Percentiles rank a stretch among this genome's conserved stretches.
Evolutionary conservation across 2,329 filamentous ascomycete genomes (phyloP).

Genomic region (Aspergillus spinulosporus): DNA sequence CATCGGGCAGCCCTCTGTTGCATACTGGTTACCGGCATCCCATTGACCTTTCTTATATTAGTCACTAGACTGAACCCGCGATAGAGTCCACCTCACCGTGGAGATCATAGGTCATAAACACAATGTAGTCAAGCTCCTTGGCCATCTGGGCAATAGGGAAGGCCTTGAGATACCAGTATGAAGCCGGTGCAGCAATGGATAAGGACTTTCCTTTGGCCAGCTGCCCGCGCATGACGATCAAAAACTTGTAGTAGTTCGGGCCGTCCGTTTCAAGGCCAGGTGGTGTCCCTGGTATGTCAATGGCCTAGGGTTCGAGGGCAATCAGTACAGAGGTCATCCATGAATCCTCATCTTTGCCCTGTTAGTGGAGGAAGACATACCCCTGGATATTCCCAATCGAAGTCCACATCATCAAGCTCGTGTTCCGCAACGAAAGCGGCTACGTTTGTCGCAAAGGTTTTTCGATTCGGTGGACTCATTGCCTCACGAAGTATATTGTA

Average conservation of each 20-base stretch:
- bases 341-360: too few relatives aligned
- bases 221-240: conserved; percentile 23
- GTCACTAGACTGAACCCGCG: not conserved
- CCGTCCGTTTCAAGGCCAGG: conserved; percentile 30
- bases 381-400: conserved; percentile 18
- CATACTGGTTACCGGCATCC: not conserved
- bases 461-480: conserved; percentile 20
- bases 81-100: conserved; percentile 9
- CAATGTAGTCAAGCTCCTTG: conserved; percentile 34
- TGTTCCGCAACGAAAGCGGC: conserved; percentile 20
- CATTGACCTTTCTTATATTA: not conserved
- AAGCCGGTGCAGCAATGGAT: conserved; percentile 30
- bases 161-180: conserved; percentile 35
- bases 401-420: conserved; percentile 17
- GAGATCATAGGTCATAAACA: conserved; percentile 46
- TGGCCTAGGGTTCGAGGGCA: conserved; percentile 7
- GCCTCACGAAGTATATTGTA: conserved; percentile 34
- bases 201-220: conserved; percentile 23
- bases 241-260: conserved; percentile 36
- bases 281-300: conserved; percentile 41
- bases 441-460: conserved; percentile 31
- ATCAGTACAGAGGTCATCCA: not conserved
- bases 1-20: not conserved
- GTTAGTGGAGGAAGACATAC: not conserved
- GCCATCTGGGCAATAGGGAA: conserved; percentile 34